Evolutionary conservation across 495 filamentous ascomycete genomes (phyloP).

Genomic region (Penicillium daleae): DNA sequence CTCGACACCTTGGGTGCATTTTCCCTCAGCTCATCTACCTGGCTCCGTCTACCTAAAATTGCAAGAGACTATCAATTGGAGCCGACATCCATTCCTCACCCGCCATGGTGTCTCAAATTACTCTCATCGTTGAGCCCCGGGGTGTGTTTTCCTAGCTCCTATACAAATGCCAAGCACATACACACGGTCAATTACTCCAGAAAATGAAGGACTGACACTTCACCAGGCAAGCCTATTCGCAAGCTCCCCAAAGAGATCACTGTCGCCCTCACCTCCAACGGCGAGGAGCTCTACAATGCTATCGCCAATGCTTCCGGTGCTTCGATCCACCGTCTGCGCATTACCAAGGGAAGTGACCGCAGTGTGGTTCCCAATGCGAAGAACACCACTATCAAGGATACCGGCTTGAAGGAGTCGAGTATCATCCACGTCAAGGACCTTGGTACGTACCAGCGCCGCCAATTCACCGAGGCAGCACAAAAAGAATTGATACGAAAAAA

Average conservation of each 20-base stretch:
- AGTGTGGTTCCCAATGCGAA: conserved; percentile 70
- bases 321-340: conserved; percentile 64
- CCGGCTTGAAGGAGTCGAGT: conserved; percentile 67
- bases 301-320: conserved; percentile 58
- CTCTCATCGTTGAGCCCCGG: conserved; percentile 44
- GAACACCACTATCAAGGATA: conserved; percentile 62
- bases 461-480: not conserved
- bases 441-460: conserved; percentile 56
- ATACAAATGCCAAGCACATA: conserved; percentile 7
- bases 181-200: not conserved
- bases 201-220: conserved; percentile 8
- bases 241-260: conserved; percentile 70
- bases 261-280: conserved; percentile 60
- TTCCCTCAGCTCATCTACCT: conserved; percentile 8
- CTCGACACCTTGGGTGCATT: conserved; percentile 10
- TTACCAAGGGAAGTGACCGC: conserved; percentile 73
- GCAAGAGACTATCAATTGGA: not conserved
- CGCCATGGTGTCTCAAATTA: conserved; percentile 39
- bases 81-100: conserved; percentile 3
- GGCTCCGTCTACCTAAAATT: not conserved
- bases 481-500: not conserved
- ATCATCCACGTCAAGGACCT: conserved; percentile 91
- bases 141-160: conserved; percentile 34
- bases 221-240: conserved; percentile 64
- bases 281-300: conserved; percentile 63